Evolutionary conservation across 2,329 filamentous ascomycete genomes (phyloP).

Genomic region (Aspergillus pseudoglaucus): DNA sequence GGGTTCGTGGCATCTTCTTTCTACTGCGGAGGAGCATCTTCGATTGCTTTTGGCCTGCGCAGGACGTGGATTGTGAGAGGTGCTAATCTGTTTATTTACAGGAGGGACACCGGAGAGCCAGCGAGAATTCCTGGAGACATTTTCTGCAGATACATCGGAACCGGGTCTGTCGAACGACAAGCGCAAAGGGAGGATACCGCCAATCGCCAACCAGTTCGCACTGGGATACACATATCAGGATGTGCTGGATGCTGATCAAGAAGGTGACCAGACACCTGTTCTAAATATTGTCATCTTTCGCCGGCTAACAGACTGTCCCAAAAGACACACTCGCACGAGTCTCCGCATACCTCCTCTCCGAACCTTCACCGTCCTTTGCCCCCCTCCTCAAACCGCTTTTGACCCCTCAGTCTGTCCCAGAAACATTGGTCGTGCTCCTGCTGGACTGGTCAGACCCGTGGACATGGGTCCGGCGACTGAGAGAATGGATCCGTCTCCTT

Average conservation of each 20-base stretch:
- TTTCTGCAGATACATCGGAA: constrained; percentile 39
- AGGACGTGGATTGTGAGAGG: constrained; percentile 1
- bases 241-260: constrained; percentile 86
- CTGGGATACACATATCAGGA: constrained; percentile 94
- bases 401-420: constrained; percentile 73
- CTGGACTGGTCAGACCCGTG: constrained; percentile 94
- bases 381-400: constrained; percentile 77
- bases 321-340: constrained; percentile 82
- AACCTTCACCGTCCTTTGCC: constrained; percentile 73
- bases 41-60: constrained; percentile 1
- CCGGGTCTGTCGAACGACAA: constrained; percentile 41
- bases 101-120: constrained; percentile 78
- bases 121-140: constrained; percentile 68
- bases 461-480: constrained; percentile 81
- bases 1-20: constrained; percentile 48
- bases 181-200: constrained; percentile 54
- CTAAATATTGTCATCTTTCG: not conserved
- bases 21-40: not conserved
- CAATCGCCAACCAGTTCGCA: constrained; percentile 85
- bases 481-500: constrained; percentile 82
- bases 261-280: constrained; percentile 51
- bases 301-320: constrained; percentile 3
- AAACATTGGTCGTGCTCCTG: constrained; percentile 84
- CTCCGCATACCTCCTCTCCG: constrained; percentile 82
- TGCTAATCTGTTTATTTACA: constrained; percentile 33